Base-by-base conservation (phyloP, 495 filamentous ascomycete genomes). In the Daldinia decipiens region DNA sequence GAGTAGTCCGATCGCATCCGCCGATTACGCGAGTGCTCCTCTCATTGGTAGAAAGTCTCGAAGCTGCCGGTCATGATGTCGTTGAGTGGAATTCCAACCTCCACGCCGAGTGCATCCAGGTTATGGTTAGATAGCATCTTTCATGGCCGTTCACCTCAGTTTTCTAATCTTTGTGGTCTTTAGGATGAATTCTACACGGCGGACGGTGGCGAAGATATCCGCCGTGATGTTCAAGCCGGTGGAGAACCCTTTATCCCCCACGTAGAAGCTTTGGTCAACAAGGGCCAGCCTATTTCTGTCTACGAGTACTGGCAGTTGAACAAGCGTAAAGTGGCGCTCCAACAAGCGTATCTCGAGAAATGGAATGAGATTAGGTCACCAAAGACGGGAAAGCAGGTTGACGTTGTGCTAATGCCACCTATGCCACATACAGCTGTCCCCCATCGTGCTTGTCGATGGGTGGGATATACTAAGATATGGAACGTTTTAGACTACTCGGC, bases 1-100 rank as follows among this genome's bases (percentile, higher is more conserved):
- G 89, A 29, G 91, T 95, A 21, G 88, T 96, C 15, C 87, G 89
- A 19, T 92, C 93, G 5, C 87, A 91, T 12, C 93, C 93, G 8
- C 91, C 93, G 5, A 92, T 93, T 70, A 84, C 83, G 5, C 87
- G 92, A 19, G 92, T 92, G 11, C 77, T 96, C 6, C 82, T 89
- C 15, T 85, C 84, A 6, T 86, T 88, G 3, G 88, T 89, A 4
- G 77, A 82, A 9, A 90, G 89, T 2, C 84, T 96, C 11, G 81
- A 71, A 29, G 81, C 83, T 24, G 85, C 87, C 64, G 93, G 92
- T 45, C 91, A 95, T 68, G 86, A 89, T 12, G 80, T 95, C 26
- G 79, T 87, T 19, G 88, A 93, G 60, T 86, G 90, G 88, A 82
- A 87, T 38, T 87, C 90, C 11, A 87, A 88, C 54, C 84, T 86